Percentiles rank a stretch among this genome's conserved stretches.
These are phyloP conservation scores for Salix udensis DNA, from an alignment of 345 rosid genomes.

Conservation along the genomic window DNA sequence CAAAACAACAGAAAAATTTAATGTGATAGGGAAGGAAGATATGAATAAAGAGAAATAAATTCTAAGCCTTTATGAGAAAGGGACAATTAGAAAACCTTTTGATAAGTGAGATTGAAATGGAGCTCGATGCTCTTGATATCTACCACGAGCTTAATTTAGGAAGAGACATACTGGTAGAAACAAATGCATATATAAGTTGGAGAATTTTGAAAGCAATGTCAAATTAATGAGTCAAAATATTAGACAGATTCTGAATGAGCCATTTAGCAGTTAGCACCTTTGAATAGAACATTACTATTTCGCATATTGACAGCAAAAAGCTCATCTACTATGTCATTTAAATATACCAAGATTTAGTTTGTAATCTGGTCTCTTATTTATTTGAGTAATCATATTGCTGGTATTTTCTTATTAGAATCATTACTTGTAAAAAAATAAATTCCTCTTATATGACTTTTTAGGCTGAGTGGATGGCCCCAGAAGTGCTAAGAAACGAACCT, in stretches of 20 bases:
- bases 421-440: neutral
- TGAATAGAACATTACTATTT: neutral
- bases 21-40: neutral
- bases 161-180: neutral
- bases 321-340: neutral
- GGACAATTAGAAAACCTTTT: neutral
- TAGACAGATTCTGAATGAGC: neutral
- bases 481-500: slow-evolving; percentile 94
- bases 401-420: neutral
- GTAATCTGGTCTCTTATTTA: neutral
- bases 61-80: neutral
- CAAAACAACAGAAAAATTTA: no score
- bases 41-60: neutral
- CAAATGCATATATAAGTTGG: neutral
- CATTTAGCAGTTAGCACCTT: neutral
- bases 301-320: neutral
- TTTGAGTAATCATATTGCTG: neutral
- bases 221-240: neutral
- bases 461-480: slow-evolving; percentile 99
- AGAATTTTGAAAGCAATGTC: neutral
- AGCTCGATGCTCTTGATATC: neutral
- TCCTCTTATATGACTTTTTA: slow-evolving; percentile 26
- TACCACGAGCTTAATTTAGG: neutral
- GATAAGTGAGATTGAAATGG: neutral
- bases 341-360: neutral